Evolutionary conservation across 257 asterid species (phyloP).

Genomic region (Rubia yunnanensis): DNA sequence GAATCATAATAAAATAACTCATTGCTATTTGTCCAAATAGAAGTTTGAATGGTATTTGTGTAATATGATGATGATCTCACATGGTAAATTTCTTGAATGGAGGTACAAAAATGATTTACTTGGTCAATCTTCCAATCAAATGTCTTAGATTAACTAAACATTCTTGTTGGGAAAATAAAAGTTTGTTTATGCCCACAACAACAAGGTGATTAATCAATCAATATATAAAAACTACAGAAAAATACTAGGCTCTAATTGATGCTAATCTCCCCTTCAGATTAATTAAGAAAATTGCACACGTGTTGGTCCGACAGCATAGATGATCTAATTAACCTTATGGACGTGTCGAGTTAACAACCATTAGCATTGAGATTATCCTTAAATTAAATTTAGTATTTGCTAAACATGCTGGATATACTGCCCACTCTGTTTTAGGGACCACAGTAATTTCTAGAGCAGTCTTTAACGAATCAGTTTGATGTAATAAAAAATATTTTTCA

Average conservation of each 20-base stretch:
- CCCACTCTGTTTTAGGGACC: neutral
- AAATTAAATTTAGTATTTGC: neutral
- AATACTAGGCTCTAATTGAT: neutral
- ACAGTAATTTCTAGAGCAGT: neutral
- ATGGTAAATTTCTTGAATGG: slow-evolving; percentile 10
- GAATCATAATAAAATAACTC: too few relatives aligned
- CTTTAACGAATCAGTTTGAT: too few relatives aligned
- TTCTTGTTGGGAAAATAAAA: slow-evolving; percentile 12
- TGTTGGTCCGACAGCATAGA: slow-evolving; percentile 25
- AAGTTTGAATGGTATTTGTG: neutral
- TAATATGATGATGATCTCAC: slow-evolving; percentile 14
- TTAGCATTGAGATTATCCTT: neutral
- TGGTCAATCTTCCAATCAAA: slow-evolving; percentile 8
- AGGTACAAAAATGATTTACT: neutral
- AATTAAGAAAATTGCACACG: slow-evolving; percentile 20
- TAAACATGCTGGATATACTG: neutral
- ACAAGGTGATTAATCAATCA: neutral
- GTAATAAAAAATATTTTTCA: too few relatives aligned
- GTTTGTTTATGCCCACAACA: neutral
- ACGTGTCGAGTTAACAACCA: slow-evolving; percentile 4
- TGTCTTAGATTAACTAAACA: slow-evolving; percentile 19
- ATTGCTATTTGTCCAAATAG: neutral
- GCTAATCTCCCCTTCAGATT: neutral
- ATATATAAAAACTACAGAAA: neutral
- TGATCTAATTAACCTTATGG: slow-evolving; percentile 6